phyloP scores from a whole-genome alignment of 2,329 filamentous ascomycete species.

The Ophiostoma australiae region DNA sequence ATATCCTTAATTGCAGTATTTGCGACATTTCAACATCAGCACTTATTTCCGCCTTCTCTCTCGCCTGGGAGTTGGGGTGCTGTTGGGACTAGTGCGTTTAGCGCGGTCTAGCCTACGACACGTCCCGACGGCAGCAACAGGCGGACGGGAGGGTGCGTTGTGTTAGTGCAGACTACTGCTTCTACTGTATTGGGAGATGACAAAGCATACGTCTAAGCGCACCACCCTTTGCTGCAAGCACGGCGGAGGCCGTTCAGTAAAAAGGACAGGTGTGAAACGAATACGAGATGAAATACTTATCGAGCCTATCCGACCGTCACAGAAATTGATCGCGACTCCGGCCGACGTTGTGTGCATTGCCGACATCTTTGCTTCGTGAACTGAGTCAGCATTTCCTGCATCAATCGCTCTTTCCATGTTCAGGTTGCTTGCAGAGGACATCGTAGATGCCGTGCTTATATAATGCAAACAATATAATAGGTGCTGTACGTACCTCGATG shows the following conservation, averaged over 20 bases:
- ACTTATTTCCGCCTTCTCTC: neutral
- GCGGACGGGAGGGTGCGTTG: slow-evolving; percentile 25
- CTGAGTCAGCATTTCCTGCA: too few species aligned
- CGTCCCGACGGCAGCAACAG: slow-evolving; percentile 26
- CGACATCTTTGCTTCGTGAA: too few species aligned
- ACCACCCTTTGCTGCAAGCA: neutral
- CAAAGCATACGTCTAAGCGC: slow-evolving; percentile 1
- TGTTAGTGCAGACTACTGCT: slow-evolving; percentile 24
- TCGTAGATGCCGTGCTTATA: neutral
- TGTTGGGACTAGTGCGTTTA: slow-evolving; percentile 24
- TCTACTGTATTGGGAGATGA: neutral
- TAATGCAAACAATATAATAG: neutral
- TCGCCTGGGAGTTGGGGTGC: neutral
- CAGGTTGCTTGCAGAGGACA: too few species aligned
- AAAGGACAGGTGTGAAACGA: neutral
- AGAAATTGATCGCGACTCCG: too few species aligned
- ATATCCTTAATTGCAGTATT: neutral
- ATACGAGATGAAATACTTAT: neutral
- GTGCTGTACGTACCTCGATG: neutral
- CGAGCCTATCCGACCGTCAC: too few species aligned
- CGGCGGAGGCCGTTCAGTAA: neutral
- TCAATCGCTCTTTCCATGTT: too few species aligned
- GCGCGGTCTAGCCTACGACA: slow-evolving; percentile 23
- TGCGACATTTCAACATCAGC: neutral
- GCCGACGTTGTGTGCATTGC: too few species aligned